phyloP scores from a whole-genome alignment of 2,329 filamentous ascomycete genomes.

The Sarocladium kiliense region DNA sequence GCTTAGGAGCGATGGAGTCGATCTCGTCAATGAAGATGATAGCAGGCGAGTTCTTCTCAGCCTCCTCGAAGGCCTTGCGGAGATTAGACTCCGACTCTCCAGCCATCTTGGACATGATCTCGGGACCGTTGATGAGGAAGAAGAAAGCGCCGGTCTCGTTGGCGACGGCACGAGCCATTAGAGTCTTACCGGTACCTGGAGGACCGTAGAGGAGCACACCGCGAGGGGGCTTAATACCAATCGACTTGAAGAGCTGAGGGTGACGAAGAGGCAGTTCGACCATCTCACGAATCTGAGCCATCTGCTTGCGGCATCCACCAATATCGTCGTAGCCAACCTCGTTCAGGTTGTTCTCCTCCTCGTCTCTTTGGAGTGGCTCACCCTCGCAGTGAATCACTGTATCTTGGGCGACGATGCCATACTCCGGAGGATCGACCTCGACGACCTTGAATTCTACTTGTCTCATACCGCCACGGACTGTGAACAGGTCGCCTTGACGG shows the following conservation, averaged over 20 bases:
- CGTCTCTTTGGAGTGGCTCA: constrained; percentile 84
- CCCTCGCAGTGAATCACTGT: constrained; percentile 99
- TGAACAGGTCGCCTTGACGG: constrained; percentile 96
- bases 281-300: constrained; percentile 98
- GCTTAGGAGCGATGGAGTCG: constrained; percentile 97
- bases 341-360: constrained; percentile 98
- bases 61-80: constrained; percentile 98
- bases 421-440: constrained; percentile 96
- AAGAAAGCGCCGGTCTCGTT: constrained; percentile 99
- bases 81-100: constrained; percentile 98
- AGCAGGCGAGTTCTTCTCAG: constrained; percentile 97
- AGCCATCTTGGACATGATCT: constrained; percentile 99
- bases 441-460: constrained; percentile 99
- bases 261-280: constrained; percentile 95
- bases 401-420: constrained; percentile 97
- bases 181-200: constrained; percentile 97
- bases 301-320: constrained; percentile 98
- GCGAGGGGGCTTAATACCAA: constrained; percentile 98
- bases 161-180: constrained; percentile 97
- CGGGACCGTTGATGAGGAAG: constrained; percentile 98
- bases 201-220: constrained; percentile 96
- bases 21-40: constrained; percentile 99
- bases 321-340: constrained; percentile 99
- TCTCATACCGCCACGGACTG: constrained; percentile 94
- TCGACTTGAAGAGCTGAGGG: constrained; percentile 99